Evolutionary conservation across 352 stramenopile species (phyloP), one percentile per base, ranked within the genome.

Genomic region (Phytophthora vignae): DNA sequence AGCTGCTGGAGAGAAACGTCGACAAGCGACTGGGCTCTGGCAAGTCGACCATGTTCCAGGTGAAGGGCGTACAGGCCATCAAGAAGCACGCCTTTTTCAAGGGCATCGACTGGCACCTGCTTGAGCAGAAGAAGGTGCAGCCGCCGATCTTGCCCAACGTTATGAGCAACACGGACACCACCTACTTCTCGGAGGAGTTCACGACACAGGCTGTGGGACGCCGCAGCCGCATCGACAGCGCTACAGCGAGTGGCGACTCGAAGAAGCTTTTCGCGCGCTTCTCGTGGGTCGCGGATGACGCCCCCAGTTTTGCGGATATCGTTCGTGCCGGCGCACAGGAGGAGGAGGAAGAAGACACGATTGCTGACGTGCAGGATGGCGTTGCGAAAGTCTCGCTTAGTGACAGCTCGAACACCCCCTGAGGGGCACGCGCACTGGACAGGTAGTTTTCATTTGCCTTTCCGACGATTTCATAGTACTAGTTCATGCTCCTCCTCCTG

Each of bases 21-120:
- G 88, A 96, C 55, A 98, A 98, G 69, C 88, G 98, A 22, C 82
- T 99, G 6, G 98, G 97, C 42, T 95, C 91, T 7, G 84, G 95
- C 25, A 98, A 97, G 73, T 95, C 91, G 33, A 99, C 95, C 6
- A 99, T 99, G 96, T 99, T 99, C 83, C 88, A 99, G 74, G 90
- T 99, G 21, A 98, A 98, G 71, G 98, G 98, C 31, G 95, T 99
- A 15, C 90, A 98, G 36, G 96, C 90, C 44, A 91, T 99, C 66
- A 99, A 99, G 83, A 86, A 98, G 69, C 91, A 98, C 66, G 76
- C 89, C 12, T 99, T 99, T 67, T 99, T 99, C 77, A 77, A 81
- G 14, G 77, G 81, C 50, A 95, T 99, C 55, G 92, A 99, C 81
- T 99, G 97, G 97, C 85, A 95, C 27, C 85, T 97, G 72, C 73